Base-by-base conservation (phyloP, 2,329 filamentous ascomycete species). In the Pseudopithomyces maydicus region DNA sequence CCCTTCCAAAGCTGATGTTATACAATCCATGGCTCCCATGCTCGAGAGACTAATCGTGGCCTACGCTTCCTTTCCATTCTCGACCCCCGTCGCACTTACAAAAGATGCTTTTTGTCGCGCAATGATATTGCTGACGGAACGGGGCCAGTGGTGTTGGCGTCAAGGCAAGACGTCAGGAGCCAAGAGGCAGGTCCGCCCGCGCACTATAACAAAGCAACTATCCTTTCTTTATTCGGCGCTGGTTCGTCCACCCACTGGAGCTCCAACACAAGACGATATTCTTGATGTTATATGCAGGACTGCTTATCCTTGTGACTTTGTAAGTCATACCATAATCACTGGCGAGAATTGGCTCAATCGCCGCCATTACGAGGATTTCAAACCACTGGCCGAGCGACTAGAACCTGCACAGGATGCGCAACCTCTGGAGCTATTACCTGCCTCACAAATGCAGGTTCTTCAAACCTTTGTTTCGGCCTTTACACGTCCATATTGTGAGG, bases 31-130 rank as follows among this genome's bases (percentile, higher is more conserved):
- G 38, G 32, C 47, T 36, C 36, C 47, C 15, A 50, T 36, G 32
- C 47, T 50, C 41, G 47, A 50, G 32, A 23, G 32, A 50, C 26
- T 50, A 23, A 50, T 41, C 41, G 36, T 50, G 26, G 47, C 47
- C 47, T 50, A 50, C 32, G 47, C 47, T 36, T 50, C 47, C 47
- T 50, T 50, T 50, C 47, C 47, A 50, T 50, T 50, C 47, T 50
- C 47, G 32, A 50, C 47, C 36, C 47, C 47, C 32, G 47, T 50
- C 41, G 17, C 32, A 50, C 47, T 50, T 50, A 50, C 47, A 50
- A 50, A 50, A 50, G 47, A 50, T 50, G 47, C 47, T 17, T 50
- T 50, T 22, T 50, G 47, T 50, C 47, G 47, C 47, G 47, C 47
- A 50, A 50, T 50, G 29, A 38, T 50, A 36, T 36, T 50, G 32